Evolutionary conservation across 164 flowering plant genomes (phyloP), one percentile per base, ranked within the genome.

Genomic region (Brasenia schreberi): DNA sequence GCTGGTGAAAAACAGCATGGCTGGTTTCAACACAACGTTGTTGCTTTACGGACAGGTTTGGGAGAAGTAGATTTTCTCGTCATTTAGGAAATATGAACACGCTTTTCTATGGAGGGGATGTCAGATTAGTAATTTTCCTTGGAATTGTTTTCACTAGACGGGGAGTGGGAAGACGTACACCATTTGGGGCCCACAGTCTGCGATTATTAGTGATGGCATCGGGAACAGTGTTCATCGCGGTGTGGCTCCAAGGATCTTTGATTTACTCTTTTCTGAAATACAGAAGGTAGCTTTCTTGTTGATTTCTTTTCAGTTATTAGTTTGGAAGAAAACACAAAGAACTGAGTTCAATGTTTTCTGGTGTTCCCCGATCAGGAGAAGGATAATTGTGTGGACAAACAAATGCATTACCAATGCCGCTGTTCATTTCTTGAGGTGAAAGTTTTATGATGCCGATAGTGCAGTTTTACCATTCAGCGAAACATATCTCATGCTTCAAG

Each of bases 131-230:
- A 60, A 44, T 19, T 53, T 69, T 68, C 56, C 62, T 73, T 56
- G 5, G 7, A 44, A 44, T 0, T 44, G 52, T 6, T 44, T 6
- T 75, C 5, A 43, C 18, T 39, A 95, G 99, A 86, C 88, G 60
- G 99, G 97, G 62, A 88, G 94, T 66, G 97, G 99, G 39, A 95
- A 95, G 75, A 84, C 97, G n/a, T 89, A 87, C 83, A 92, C 99
- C 2, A 81, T 95, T 89, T 95, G 99, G 99, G 99, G 99, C 59
- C 99, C 99, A 0, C 97, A 85, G 7, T 89, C 92, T 45, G 87
- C 97, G 62, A 92, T 95, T 92, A 82, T 95, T 66, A 94, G 88
- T 60, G 94, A 80, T 65, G 81, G 79, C 62, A 6, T 18, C 39
- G 77, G 82, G 23, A 71, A 85, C 0, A 74, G 65, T 70, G 81